Evolutionary conservation across 2,329 filamentous ascomycete genomes (phyloP).

Genomic region (Penicillium sp.): DNA sequence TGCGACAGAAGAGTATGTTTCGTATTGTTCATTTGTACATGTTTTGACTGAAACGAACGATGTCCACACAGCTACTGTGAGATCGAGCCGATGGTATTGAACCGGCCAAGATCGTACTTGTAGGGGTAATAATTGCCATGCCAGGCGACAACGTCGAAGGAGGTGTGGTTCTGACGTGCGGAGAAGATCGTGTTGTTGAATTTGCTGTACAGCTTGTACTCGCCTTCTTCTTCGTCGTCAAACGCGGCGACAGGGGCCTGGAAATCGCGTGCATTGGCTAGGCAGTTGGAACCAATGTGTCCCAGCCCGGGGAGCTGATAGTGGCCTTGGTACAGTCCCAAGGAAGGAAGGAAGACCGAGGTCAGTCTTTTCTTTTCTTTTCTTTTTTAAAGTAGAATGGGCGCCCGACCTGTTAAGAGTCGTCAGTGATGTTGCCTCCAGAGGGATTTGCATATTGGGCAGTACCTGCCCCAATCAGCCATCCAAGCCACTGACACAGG

Average conservation of each 20-base stretch:
- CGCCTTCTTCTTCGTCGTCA: conserved; percentile 54
- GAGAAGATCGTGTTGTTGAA: conserved; percentile 65
- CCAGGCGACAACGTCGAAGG: conserved; percentile 77
- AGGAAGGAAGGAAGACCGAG: too few relatives aligned
- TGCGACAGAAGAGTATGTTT: too few relatives aligned
- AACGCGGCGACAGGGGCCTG: conserved; percentile 67
- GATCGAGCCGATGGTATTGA: conserved; percentile 62
- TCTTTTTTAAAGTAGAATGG: not conserved
- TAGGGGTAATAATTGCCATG: conserved; percentile 76
- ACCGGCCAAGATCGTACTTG: conserved; percentile 76
- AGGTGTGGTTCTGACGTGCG: conserved; percentile 64
- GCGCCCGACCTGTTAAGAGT: too few relatives aligned
- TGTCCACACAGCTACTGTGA: not conserved
- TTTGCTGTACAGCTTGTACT: conserved; percentile 59
- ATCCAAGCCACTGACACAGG: not conserved
- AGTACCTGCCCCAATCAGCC: not conserved
- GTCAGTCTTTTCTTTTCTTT: not conserved
- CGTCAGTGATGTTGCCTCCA: too few relatives aligned
- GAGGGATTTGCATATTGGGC: too few relatives aligned
- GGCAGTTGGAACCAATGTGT: conserved; percentile 67
- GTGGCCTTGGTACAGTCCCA: conserved; percentile 68
- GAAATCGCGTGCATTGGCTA: conserved; percentile 74
- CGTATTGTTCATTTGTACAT: too few relatives aligned
- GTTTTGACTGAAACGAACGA: too few relatives aligned
- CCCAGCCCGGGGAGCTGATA: conserved; percentile 46